These are phyloP conservation scores for Lophium mytilinum DNA, from an alignment of 495 filamentous ascomycete species.

Conservation along the genomic window DNA sequence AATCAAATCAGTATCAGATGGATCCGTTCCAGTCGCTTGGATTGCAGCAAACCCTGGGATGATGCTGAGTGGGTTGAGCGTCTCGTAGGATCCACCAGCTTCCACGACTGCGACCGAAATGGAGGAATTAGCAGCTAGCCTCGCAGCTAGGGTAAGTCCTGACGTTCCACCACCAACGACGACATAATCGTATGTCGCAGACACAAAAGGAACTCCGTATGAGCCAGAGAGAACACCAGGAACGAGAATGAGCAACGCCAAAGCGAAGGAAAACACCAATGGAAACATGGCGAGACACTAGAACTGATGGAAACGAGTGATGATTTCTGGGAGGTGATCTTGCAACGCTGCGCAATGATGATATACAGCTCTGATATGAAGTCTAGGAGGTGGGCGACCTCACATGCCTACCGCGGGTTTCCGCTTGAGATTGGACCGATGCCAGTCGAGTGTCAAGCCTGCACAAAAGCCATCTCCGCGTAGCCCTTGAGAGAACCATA, in stretches of 20 bases:
- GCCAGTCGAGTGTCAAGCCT: no score
- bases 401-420: no score
- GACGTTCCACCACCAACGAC: conserved; percentile 23
- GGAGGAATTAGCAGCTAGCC: conserved; percentile 1
- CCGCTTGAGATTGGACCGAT: no score
- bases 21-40: conserved; percentile 22
- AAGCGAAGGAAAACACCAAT: not conserved
- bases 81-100: conserved; percentile 6
- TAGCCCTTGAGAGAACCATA: no score
- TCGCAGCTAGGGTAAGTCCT: conserved; percentile 1
- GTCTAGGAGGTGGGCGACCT: no score
- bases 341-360: no score
- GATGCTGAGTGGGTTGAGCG: not conserved
- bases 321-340: no score
- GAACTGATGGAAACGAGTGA: no score
- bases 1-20: conserved; percentile 4
- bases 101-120: conserved; percentile 7
- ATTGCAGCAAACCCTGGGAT: conserved; percentile 1
- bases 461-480: no score
- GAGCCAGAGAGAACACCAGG: not conserved
- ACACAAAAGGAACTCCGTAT: conserved; percentile 3
- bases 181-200: conserved; percentile 20
- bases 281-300: not conserved
- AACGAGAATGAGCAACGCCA: not conserved
- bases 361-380: no score